Conservation (phyloP, 805 yeast genomes). For the Osmozyma mogii region DNA sequence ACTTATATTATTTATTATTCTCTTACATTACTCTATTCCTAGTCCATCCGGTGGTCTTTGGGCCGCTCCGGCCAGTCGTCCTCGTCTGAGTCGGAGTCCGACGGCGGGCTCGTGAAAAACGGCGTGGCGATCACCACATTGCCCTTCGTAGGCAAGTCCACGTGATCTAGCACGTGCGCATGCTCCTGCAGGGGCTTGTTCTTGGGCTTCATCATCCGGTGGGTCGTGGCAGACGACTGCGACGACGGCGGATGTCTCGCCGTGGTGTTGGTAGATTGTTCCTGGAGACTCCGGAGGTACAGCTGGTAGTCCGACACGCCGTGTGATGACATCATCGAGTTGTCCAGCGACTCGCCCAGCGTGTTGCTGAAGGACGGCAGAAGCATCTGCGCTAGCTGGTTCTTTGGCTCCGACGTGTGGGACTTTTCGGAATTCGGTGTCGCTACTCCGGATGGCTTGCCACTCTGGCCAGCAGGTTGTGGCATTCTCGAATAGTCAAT, state of each 20-base stretch:
- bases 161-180: conserved; percentile 4
- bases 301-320: conserved; percentile 13
- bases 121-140: conserved; percentile 28
- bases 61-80: background rate
- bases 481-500: conserved; percentile 27
- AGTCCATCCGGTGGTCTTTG: too few species aligned
- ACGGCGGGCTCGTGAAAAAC: conserved; percentile 31
- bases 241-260: conserved; percentile 12
- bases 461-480: background rate
- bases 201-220: conserved; percentile 1
- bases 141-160: conserved; percentile 7
- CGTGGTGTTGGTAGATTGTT: conserved; percentile 6
- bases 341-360: conserved; percentile 7
- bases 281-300: conserved; percentile 11
- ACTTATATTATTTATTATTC: too few species aligned
- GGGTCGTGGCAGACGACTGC: conserved; percentile 10
- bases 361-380: conserved; percentile 9
- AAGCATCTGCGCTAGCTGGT: too few species aligned
- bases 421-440: background rate
- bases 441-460: background rate
- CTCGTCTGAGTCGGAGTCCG: conserved; percentile 22
- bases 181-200: conserved; percentile 9
- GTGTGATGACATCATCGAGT: conserved; percentile 3
- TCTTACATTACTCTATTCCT: too few species aligned
- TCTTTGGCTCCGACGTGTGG: background rate